phyloP scores from a whole-genome alignment of 208 protist species.

The Polymyxa betae region DNA sequence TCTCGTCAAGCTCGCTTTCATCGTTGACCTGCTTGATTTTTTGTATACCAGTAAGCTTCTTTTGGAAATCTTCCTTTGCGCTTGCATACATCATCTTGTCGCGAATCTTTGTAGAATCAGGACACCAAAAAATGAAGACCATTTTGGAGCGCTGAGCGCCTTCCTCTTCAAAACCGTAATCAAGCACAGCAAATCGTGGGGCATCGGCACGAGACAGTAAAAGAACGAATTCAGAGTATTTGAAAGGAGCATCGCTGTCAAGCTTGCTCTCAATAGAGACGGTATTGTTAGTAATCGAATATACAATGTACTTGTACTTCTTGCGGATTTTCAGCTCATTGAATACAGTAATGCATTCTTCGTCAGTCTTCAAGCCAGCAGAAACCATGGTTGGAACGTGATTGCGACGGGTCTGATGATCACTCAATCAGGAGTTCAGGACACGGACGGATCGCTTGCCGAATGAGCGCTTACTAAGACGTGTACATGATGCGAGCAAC shows the following conservation, averaged over 20 bases:
- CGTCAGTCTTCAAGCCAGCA: slow-evolving; percentile 46
- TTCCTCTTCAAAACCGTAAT: slow-evolving; percentile 38
- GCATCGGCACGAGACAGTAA: background rate
- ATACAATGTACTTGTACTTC: slow-evolving; percentile 55
- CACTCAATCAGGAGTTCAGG: background rate
- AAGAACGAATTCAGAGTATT: background rate
- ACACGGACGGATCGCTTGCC: too few species aligned
- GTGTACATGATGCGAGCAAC: too few species aligned
- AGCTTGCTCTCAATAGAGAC: slow-evolving; percentile 10
- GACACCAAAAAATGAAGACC: slow-evolving; percentile 49
- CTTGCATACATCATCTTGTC: slow-evolving; percentile 53
- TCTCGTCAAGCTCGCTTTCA: slow-evolving; percentile 34
- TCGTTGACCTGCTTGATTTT: slow-evolving; percentile 53
- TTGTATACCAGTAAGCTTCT: slow-evolving; percentile 32
- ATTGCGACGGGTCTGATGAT: background rate
- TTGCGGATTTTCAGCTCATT: slow-evolving; percentile 47
- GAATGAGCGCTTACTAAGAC: too few species aligned
- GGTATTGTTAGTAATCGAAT: background rate
- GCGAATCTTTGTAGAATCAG: slow-evolving; percentile 37
- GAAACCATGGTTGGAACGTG: slow-evolving; percentile 6
- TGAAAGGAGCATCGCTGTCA: background rate
- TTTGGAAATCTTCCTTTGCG: slow-evolving; percentile 51
- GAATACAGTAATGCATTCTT: slow-evolving; percentile 43
- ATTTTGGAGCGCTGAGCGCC: slow-evolving; percentile 41
- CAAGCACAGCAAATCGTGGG: slow-evolving; percentile 33